Base-by-base conservation (phyloP, 2,329 filamentous ascomycete species). In the Piedraia hortae region DNA sequence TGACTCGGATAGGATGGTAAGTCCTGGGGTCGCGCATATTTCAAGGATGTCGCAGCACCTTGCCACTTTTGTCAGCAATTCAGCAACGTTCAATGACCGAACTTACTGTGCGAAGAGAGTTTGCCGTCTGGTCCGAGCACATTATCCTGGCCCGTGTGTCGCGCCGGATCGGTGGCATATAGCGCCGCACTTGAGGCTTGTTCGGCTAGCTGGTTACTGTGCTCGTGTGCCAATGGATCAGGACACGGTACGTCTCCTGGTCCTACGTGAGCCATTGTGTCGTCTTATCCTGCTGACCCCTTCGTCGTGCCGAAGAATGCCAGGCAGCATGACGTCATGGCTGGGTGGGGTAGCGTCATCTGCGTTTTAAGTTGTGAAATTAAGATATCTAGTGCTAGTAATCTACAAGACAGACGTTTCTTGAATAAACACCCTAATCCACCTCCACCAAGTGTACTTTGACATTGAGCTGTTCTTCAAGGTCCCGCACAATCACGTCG, bases 1-100 rank as follows among this genome's bases (percentile, higher is more conserved):
- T 54, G 42, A 6, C 68, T 65, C 7, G 74, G 72, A 35, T 58
- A 82, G 36, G 68, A 72, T 16, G 74, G 74, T 11, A 85, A 57
- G 34, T 73, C 65, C 37, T 63, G 54, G 19, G 71, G 61, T 35
- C 62, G 58, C 27, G 72, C 72, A 51, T 77, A 72, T 42, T 65
- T 70, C 27, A 78, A 50, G 23, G 58, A 62, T 21, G 57, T 45
- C 10, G 60, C 59, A 23, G 60, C 60, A 32, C 60, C 60, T 64
- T 29, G 13, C 19, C 10, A 19, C 10, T 14, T 16, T 16, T 11
- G 13, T 2, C 9, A 17, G 6, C 5, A 10, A 13, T 16, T n/a
- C 20, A 9, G 3, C 4, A 5, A 6, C 22, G 19, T 22, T n/a
- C 16, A 13, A 14, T n/a, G 8, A 9, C 9, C 12, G 12, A 19